Evolutionary conservation across 495 filamentous ascomycete genomes (phyloP), one percentile per base, ranked within the genome.

Genomic region (Geopyxis carbonaria): DNA sequence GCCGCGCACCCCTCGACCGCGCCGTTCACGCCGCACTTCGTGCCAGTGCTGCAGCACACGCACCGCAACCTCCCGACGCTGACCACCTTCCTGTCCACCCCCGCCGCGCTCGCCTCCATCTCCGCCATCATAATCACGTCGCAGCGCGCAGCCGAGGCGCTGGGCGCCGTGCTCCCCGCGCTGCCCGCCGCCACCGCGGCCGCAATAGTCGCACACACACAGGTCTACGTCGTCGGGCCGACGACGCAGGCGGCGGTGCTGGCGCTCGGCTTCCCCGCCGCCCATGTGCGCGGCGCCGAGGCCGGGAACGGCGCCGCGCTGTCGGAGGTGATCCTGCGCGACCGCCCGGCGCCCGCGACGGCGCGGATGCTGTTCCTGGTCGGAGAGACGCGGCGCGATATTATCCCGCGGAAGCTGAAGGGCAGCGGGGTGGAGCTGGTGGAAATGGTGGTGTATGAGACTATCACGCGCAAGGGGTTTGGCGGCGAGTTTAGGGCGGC

Each of bases 101-200:
- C 39, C 37, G 18, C 43, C 30, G 22, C 40, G 19, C 56, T 45
- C 7, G 45, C 59, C 35, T 56, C 62, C 43, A 92, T 92, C 58
- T 82, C 83, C 9, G 86, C 81, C 1, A 54, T 94, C 35, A 79
- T 94, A 33, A 91, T 97, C 57, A 97, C 89, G 0, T 92, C 82
- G 13, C 91, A 95, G 54, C 72, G 91, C 14, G 80, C 89, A 4
- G 89, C 93, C 8, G 89, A 94, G 49, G 85, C 74, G 1, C 86
- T 93, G 46, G 63, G 72, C 8, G 54, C 64, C 22, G 62, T 86
- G n/a, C 63, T 87, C 42, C 38, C 43, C 22, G 27, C 13, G 15
- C 8, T 23, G 22, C 18, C 5, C 28, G 8, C 31, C 29, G 30
- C 10, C 14, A 33, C 6, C 13, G 14, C 5, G 5, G 31, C 5